phyloP scores from a whole-genome alignment of 495 filamentous ascomycete species.

The Penicillium tannophilum region DNA sequence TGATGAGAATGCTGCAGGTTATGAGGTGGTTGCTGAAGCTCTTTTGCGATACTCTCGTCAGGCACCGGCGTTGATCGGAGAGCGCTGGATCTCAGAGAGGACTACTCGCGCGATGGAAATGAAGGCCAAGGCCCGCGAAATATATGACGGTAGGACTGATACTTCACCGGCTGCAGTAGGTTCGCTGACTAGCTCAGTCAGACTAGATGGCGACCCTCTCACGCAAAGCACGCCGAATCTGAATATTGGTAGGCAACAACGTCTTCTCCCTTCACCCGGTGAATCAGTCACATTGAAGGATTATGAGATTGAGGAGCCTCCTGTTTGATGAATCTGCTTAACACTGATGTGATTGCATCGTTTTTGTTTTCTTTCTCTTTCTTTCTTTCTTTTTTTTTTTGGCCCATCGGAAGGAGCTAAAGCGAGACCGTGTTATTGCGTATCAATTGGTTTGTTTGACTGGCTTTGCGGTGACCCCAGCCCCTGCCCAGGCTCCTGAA shows the following conservation, averaged over 20 bases:
- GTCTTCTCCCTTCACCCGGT: slow-evolving; percentile 31
- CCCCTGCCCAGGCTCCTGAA: not conserved
- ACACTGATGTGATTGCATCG: not conserved
- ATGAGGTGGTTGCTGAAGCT: slow-evolving; percentile 69
- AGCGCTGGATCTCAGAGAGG: slow-evolving; percentile 66
- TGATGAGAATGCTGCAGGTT: slow-evolving; percentile 70
- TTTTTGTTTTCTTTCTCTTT: not conserved
- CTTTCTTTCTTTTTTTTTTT: slow-evolving; percentile 2
- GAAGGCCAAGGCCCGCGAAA: slow-evolving; percentile 40
- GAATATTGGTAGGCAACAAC: slow-evolving; percentile 32
- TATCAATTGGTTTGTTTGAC: too few species aligned
- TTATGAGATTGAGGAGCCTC: slow-evolving; percentile 47
- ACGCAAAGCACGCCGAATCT: slow-evolving; percentile 30
- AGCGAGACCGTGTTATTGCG: not conserved
- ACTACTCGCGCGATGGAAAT: slow-evolving; percentile 50
- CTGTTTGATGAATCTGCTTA: slow-evolving; percentile 18
- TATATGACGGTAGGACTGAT: slow-evolving; percentile 32
- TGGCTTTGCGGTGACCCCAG: too few species aligned
- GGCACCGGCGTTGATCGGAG: slow-evolving; percentile 57
- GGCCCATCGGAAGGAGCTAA: not conserved
- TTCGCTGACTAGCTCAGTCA: slow-evolving; percentile 20
- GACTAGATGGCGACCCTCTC: slow-evolving; percentile 20
- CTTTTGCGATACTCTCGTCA: slow-evolving; percentile 68
- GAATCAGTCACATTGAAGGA: slow-evolving; percentile 35
- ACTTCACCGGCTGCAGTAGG: not conserved